Base-by-base conservation (phyloP, 1,139 yeast genomes). In the Arxiozyma bovina region DNA sequence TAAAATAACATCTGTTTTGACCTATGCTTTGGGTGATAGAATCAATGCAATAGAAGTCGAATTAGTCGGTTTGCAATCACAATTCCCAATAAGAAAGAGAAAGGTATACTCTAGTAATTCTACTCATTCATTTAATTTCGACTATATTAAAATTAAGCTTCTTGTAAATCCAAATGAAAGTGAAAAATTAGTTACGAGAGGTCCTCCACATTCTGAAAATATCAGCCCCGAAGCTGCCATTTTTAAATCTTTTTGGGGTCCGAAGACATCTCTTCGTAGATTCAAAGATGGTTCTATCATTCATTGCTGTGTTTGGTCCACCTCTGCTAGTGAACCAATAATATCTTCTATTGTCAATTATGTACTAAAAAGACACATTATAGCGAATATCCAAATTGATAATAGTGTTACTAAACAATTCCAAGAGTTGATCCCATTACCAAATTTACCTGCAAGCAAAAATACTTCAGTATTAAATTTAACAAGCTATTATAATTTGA, bases 201-300 rank as follows among this genome's bases (percentile, higher is more conserved):
- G 98, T 1, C 97, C 98, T 3, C 69, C 65, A 48, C 70, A 73
- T 51, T 70, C 74, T 5, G 80, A 79, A 54, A 81, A 80, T 51
- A 81, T 78, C 47, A 76, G 75, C 38, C 83, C 80, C 50, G 83
- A 78, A 40, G 82, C 85, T 7, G 68, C 74, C 9, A 76, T 78
- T 54, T 93, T 94, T 73, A 80, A 88, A 61, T 74, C 81, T 5
- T 91, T 93, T 67, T 94, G 99, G 99, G 98, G 98, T 3, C 68
- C 79, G 17, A 84, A 81, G 62, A 83, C 96, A 0, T 89, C 95
- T 18, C 76, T 93, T 57, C 82, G 99, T 74, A 80, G 95, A 67
- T 94, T 91, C 73, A 85, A 84, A 67, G 96, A 91, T 69, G 98
- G 98, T 40, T 76, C 85, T 3, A 89, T 94, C 58, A 83, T 82